Percentiles rank a stretch among this genome's conserved stretches.
Evolutionary conservation across 2,329 filamentous ascomycete species (phyloP).

Genomic region (Falciphora oryzae): DNA sequence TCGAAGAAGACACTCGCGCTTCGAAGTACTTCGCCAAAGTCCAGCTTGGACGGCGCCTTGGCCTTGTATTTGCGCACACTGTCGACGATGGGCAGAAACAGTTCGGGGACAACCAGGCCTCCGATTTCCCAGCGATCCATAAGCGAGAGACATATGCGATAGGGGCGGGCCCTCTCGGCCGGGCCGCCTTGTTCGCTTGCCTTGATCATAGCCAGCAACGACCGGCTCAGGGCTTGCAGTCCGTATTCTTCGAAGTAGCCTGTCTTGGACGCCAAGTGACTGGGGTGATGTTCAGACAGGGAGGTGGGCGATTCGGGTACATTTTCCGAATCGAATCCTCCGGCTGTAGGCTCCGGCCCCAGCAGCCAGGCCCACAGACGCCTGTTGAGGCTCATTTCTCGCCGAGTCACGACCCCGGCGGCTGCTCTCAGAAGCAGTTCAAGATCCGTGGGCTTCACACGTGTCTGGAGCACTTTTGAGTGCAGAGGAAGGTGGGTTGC

Average conservation of each 20-base stretch:
- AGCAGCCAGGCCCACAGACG: slow-evolving; percentile 95
- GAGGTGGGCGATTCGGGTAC: slow-evolving; percentile 39
- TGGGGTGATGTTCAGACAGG: slow-evolving; percentile 32
- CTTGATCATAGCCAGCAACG: slow-evolving; percentile 72
- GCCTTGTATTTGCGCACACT: slow-evolving; percentile 72
- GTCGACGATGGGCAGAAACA: slow-evolving; percentile 81
- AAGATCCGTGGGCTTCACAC: slow-evolving; percentile 68
- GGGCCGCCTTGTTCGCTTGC: slow-evolving; percentile 41
- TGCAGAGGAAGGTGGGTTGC: slow-evolving; percentile 85
- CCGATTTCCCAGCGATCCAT: slow-evolving; percentile 99
- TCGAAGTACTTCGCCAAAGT: slow-evolving; percentile 80
- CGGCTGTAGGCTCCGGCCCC: slow-evolving; percentile 57
- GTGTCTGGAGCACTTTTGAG: slow-evolving; percentile 71
- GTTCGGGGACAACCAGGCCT: slow-evolving; percentile 76
- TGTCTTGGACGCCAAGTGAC: slow-evolving; percentile 52
- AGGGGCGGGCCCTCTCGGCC: slow-evolving; percentile 72
- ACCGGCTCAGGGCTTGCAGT: slow-evolving; percentile 64
- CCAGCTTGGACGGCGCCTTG: slow-evolving; percentile 55
- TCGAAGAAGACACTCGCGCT: slow-evolving; percentile 97
- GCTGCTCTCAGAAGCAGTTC: slow-evolving; percentile 78
- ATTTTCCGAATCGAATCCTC: slow-evolving; percentile 15
- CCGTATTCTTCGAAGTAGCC: slow-evolving; percentile 82
- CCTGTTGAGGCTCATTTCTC: slow-evolving; percentile 95
- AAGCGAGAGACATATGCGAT: slow-evolving; percentile 85
- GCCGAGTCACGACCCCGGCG: slow-evolving; percentile 76